Evolutionary conservation across 2,329 filamentous ascomycete genomes (phyloP).

Genomic region (Pseudogymnoascus sp.): DNA sequence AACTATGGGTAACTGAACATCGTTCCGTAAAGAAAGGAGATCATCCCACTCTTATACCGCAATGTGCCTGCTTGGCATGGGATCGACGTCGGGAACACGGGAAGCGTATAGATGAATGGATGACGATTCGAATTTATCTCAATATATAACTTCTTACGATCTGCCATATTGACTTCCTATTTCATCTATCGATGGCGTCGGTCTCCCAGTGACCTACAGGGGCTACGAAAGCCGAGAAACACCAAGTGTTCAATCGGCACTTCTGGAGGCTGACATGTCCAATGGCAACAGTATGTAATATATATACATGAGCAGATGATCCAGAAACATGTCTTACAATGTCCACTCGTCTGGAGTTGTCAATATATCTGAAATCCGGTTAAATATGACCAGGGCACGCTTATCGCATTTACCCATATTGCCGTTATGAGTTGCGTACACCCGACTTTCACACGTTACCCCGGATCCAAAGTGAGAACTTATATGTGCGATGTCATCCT

Average conservation of each 20-base stretch:
- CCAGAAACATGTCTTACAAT: not conserved
- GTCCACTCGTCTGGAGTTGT: not conserved
- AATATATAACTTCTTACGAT: not conserved
- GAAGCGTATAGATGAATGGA: not conserved
- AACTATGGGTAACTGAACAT: not conserved
- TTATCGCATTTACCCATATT: not conserved
- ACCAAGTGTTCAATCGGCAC: not conserved
- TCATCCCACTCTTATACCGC: not conserved
- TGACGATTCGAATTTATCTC: not conserved
- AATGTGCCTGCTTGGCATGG: not conserved
- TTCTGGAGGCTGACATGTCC: not conserved
- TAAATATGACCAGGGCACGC: not conserved
- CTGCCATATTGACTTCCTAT: not conserved
- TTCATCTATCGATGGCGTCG: not conserved
- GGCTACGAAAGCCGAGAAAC: not conserved
- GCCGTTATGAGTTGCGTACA: not conserved
- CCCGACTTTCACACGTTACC: not conserved
- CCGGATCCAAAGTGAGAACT: not conserved
- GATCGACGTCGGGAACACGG: not conserved
- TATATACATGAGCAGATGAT: not conserved
- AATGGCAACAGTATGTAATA: not conserved
- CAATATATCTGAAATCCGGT: constrained; percentile 3
- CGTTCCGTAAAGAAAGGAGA: not conserved
- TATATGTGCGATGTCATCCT: not conserved
- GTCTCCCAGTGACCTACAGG: not conserved